These are phyloP conservation scores for Tetrapisispora pingtungensis DNA, from an alignment of 805 yeast species.

Conservation along the genomic window DNA sequence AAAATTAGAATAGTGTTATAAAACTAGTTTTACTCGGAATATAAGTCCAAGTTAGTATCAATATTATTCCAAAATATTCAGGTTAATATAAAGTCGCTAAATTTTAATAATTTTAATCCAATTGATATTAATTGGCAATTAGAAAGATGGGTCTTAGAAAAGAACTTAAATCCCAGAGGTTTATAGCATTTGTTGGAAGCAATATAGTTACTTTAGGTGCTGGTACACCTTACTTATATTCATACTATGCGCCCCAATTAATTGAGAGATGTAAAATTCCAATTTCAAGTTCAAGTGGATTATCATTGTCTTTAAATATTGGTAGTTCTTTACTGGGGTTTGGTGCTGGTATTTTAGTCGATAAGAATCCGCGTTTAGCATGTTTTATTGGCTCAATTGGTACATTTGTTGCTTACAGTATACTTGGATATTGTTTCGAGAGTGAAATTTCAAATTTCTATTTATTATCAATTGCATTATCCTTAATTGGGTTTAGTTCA, in stretches of 20 bases:
- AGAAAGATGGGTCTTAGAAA: background rate
- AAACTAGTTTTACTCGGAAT: too few relatives aligned
- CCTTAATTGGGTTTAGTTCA: slow-evolving; percentile 55
- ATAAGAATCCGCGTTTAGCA: slow-evolving; percentile 41
- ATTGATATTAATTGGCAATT: too few relatives aligned
- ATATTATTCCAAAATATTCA: too few relatives aligned
- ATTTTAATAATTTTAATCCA: too few relatives aligned
- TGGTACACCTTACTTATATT: slow-evolving; percentile 68
- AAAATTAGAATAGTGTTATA: too few relatives aligned
- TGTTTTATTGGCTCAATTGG: slow-evolving; percentile 45
- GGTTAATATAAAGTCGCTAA: too few relatives aligned
- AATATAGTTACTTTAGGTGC: slow-evolving; percentile 51
- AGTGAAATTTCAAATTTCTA: slow-evolving; percentile 32
- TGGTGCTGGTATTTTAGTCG: slow-evolving; percentile 61
- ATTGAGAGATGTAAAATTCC: slow-evolving; percentile 46
- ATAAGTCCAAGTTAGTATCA: too few relatives aligned
- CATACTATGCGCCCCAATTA: slow-evolving; percentile 68
- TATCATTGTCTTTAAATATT: slow-evolving; percentile 50
- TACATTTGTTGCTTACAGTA: slow-evolving; percentile 45
- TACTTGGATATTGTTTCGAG: slow-evolving; percentile 39
- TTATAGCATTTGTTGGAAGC: slow-evolving; percentile 20
- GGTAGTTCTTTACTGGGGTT: slow-evolving; percentile 66
- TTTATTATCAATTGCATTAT: slow-evolving; percentile 40
- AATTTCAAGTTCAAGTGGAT: slow-evolving; percentile 50
- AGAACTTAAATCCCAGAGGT: background rate